These are phyloP conservation scores for Funneliformis caledonium DNA, from an alignment of 371 early-diverging fungal genomes.

Conservation along the genomic window DNA sequence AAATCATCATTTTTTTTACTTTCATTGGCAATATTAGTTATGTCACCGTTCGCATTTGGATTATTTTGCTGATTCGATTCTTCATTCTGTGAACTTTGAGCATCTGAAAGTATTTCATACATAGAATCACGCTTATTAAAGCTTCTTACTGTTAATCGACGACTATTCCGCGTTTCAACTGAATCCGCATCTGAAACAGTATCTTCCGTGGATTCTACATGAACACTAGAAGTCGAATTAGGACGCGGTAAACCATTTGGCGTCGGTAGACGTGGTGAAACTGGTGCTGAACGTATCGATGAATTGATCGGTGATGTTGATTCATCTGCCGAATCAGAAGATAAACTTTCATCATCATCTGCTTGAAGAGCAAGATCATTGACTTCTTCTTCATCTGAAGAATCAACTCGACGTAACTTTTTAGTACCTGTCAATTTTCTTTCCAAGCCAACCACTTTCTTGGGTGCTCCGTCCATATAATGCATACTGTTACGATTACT, in stretches of 20 bases:
- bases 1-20: background rate
- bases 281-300: background rate
- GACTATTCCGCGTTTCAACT: background rate
- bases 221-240: background rate
- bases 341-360: conserved; percentile 22
- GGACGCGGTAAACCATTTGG: background rate
- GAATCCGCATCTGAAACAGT: background rate
- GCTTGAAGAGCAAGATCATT: conserved; percentile 33
- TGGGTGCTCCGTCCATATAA: conserved; percentile 53
- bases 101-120: conserved; percentile 23
- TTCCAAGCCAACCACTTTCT: conserved; percentile 53
- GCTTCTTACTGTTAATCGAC: conserved; percentile 32
- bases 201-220: background rate
- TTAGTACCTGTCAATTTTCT: conserved; percentile 41
- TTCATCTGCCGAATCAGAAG: background rate
- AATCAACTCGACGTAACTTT: background rate
- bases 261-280: background rate
- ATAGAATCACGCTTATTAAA: conserved; percentile 24
- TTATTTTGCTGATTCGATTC: background rate
- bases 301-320: background rate
- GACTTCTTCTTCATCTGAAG: conserved; percentile 28
- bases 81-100: background rate
- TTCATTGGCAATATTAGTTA: background rate
- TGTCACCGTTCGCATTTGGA: background rate
- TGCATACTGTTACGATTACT: conserved; percentile 54